Evolutionary conservation across 164 flowering plant genomes (phyloP).

Genomic region (Stephania yunnanensis): DNA sequence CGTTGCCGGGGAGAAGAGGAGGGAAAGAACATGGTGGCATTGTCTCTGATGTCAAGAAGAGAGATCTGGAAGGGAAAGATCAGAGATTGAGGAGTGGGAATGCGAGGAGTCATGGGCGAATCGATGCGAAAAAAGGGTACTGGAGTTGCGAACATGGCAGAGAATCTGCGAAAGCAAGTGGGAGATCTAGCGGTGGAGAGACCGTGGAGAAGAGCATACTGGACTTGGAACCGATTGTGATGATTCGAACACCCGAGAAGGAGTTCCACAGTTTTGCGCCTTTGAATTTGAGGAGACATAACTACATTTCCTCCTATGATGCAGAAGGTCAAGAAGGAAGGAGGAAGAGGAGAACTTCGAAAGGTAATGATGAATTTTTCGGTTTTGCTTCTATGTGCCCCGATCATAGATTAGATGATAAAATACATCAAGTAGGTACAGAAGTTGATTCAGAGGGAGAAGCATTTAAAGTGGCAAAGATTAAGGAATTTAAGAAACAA

Average conservation of each 20-base stretch:
- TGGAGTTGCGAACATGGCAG: conserved; percentile 1
- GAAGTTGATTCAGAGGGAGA: conserved; percentile 14
- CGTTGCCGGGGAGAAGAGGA: conserved; percentile 12
- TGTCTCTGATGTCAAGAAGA: conserved; percentile 22
- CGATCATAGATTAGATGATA: conserved; percentile 11
- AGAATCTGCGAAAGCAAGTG: conserved; percentile 9
- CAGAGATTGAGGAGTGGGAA: conserved; percentile 11
- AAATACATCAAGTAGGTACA: not conserved
- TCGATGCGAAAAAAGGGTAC: conserved; percentile 6
- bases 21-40: conserved; percentile 20
- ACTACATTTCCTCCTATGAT: conserved; percentile 9
- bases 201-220: conserved; percentile 10
- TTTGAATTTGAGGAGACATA: conserved; percentile 12
- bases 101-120: not conserved
- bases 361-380: conserved; percentile 17
- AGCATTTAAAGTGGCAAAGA: conserved; percentile 24
- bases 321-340: conserved; percentile 3
- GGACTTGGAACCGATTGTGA: conserved; percentile 16
- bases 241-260: conserved; percentile 11
- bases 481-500: conserved; percentile 32
- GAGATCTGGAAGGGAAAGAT: conserved; percentile 10
- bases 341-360: not conserved
- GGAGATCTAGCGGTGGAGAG: not conserved
- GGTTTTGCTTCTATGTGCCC: conserved; percentile 7
- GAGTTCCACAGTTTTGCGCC: conserved; percentile 10